These are phyloP conservation scores for Kodamaea alishanica DNA, from an alignment of 1,139 yeast genomes.

Conservation along the genomic window DNA sequence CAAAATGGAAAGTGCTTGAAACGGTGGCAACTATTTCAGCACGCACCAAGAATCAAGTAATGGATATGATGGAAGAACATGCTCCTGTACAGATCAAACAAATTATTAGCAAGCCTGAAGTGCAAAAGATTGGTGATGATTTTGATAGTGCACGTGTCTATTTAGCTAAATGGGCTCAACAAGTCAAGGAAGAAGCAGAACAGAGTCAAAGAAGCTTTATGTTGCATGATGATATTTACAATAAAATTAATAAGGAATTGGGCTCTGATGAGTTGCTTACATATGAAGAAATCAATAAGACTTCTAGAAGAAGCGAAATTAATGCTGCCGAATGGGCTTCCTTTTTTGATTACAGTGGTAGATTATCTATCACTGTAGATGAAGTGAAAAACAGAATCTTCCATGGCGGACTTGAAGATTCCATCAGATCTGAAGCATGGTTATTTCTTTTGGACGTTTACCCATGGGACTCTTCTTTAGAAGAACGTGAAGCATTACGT, in stretches of 20 bases:
- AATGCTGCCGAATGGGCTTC: conserved; percentile 77
- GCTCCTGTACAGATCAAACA: conserved; percentile 64
- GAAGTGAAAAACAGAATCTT: conserved; percentile 82
- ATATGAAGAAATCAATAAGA: conserved; percentile 54
- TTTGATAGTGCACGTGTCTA: conserved; percentile 90
- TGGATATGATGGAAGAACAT: conserved; percentile 60
- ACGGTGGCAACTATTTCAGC: conserved; percentile 81
- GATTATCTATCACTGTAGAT: conserved; percentile 62
- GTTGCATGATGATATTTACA: conserved; percentile 58
- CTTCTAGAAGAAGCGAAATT: conserved; percentile 65
- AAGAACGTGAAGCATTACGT: conserved; percentile 60
- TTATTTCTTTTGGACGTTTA: conserved; percentile 74
- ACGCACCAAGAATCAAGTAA: conserved; percentile 56
- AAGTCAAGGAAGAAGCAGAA: conserved; percentile 91
- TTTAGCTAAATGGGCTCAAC: conserved; percentile 95
- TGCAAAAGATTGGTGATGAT: conserved; percentile 76
- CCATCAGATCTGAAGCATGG: conserved; percentile 77
- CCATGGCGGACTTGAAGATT: conserved; percentile 76
- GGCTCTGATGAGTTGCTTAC: conserved; percentile 60
- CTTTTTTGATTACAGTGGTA: conserved; percentile 76
- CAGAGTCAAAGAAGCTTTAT: conserved; percentile 58
- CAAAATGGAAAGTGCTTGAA: conserved; percentile 84
- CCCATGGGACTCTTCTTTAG: conserved; percentile 81
- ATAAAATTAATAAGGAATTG: conserved; percentile 61
- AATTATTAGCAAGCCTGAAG: conserved; percentile 73